Percentiles rank a stretch among this genome's conserved stretches.
Conservation (phyloP, 1,284 basidiomycete species). For the Austropuccinia psidii region DNA sequence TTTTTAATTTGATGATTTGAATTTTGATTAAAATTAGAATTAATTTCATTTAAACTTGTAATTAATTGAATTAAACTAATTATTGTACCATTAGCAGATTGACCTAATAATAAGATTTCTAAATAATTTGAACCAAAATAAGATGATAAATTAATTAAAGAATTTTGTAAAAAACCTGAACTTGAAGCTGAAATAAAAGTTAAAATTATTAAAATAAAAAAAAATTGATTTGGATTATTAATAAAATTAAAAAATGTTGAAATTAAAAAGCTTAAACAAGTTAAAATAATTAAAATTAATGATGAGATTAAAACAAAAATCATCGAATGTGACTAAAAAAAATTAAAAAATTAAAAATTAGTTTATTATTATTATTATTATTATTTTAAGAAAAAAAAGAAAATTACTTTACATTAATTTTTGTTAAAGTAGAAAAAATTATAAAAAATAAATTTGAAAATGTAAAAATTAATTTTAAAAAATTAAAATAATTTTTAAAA, state of each 20-base stretch:
- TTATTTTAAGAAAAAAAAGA: not conserved
- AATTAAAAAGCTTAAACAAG: not conserved
- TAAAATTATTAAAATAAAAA: conserved; percentile 7
- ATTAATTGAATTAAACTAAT: conserved; percentile 43
- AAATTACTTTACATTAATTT: too few species aligned
- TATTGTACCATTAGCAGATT: conserved; percentile 43
- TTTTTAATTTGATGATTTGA: conserved; percentile 11
- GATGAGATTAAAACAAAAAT: not conserved
- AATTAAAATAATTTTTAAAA: too few species aligned
- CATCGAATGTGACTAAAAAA: not conserved
- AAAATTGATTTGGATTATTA: not conserved
- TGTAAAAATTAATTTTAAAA: too few species aligned
- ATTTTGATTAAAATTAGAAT: conserved; percentile 6
- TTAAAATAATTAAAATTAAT: not conserved
- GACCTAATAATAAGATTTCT: conserved; percentile 44
- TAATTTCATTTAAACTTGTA: conserved; percentile 40
- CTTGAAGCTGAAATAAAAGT: conserved; percentile 11
- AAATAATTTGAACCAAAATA: conserved; percentile 43
- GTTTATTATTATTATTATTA: not conserved
- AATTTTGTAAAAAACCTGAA: conserved; percentile 7
- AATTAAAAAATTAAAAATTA: not conserved
- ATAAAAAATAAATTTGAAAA: too few species aligned
- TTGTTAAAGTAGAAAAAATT: too few species aligned
- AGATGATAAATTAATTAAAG: conserved; percentile 39
- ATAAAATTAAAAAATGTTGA: conserved; percentile 8